Evolutionary conservation across 75 land plant species (phyloP).

Genomic region (Pinus taeda): DNA sequence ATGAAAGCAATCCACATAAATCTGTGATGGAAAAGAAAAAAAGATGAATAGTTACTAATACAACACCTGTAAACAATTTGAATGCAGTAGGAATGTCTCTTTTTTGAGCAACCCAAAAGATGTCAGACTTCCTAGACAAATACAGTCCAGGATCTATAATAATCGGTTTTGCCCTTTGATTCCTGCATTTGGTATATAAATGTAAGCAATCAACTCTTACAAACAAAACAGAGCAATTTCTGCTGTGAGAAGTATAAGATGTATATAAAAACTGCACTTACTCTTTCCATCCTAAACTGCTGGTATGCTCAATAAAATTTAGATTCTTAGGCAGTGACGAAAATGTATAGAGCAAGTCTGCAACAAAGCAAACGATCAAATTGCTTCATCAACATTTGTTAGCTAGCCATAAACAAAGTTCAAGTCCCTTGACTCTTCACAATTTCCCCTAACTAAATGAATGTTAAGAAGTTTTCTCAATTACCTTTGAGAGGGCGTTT

Average conservation of each 20-base stretch:
- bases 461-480: too few species aligned
- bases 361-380: constrained; percentile 14
- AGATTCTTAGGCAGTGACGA: constrained; percentile 53
- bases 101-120: constrained; percentile 57
- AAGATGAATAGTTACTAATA: neutral
- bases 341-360: constrained; percentile 57
- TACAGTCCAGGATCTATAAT: constrained; percentile 88
- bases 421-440: too few species aligned
- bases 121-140: constrained; percentile 47
- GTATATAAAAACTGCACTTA: constrained; percentile 17
- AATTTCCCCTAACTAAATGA: too few species aligned
- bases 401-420: too few species aligned
- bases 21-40: neutral
- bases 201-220: neutral
- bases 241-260: neutral
- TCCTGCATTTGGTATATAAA: constrained; percentile 26
- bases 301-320: constrained; percentile 76
- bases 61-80: constrained; percentile 73
- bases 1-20: neutral
- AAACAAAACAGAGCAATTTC: neutral
- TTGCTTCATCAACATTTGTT: constrained; percentile 4
- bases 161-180: constrained; percentile 71
- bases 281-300: constrained; percentile 55
- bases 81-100: constrained; percentile 68
- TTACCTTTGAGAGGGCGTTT: too few species aligned